phyloP scores from a whole-genome alignment of 371 early-diverging fungal genomes.

The Batkoa obscura region DNA sequence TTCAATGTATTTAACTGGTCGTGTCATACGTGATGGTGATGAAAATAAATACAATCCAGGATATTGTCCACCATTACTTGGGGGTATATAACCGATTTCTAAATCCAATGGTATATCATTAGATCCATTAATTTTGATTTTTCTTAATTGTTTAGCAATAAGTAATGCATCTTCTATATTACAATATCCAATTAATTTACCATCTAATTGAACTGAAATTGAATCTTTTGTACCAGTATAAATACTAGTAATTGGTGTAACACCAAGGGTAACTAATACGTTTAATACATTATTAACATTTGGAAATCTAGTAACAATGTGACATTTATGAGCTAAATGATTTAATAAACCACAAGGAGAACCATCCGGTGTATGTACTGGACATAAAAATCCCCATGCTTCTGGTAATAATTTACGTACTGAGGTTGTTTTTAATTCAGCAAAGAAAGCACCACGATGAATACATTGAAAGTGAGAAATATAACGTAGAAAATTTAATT shows the following conservation, averaged over 20 bases:
- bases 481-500: slow-evolving; percentile 95
- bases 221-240: slow-evolving; percentile 30
- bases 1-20: slow-evolving; percentile 82
- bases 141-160: slow-evolving; percentile 52
- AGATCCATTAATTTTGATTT: slow-evolving; percentile 29
- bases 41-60: slow-evolving; percentile 91
- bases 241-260: slow-evolving; percentile 40
- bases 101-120: slow-evolving; percentile 39
- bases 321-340: slow-evolving; percentile 91
- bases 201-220: slow-evolving; percentile 83
- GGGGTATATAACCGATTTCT: slow-evolving; percentile 83
- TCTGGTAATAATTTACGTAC: slow-evolving; percentile 98
- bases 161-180: slow-evolving; percentile 37
- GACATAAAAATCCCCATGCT: slow-evolving; percentile 98
- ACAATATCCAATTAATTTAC: slow-evolving; percentile 82
- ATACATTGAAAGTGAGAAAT: slow-evolving; percentile 96
- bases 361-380: slow-evolving; percentile 99
- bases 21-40: slow-evolving; percentile 77
- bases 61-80: slow-evolving; percentile 80
- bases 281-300: slow-evolving; percentile 40
- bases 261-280: slow-evolving; percentile 54
- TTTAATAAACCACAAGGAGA: slow-evolving; percentile 97
- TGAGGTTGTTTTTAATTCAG: slow-evolving; percentile 92
- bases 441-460: slow-evolving; percentile 98
- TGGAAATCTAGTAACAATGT: slow-evolving; percentile 44